Base-by-base conservation (phyloP, 2,329 filamentous ascomycete genomes). In the Neofusicoccum ribis region DNA sequence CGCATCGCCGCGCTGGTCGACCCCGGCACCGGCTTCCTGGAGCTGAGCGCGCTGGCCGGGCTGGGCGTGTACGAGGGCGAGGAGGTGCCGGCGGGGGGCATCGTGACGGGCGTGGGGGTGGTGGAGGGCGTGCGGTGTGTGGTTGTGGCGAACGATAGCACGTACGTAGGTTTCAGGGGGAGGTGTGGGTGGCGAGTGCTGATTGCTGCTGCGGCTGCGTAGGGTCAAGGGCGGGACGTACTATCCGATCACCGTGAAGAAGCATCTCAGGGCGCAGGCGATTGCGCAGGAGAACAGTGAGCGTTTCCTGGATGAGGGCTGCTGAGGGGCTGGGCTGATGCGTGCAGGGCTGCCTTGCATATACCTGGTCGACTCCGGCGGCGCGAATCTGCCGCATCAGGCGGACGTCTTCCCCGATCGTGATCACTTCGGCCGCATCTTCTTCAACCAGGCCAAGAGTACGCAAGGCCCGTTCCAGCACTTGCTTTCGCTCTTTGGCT, bases 221-320 rank as follows among this genome's bases (percentile, higher is more conserved):
- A 75, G 72, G 17, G 94, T 98, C 73, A 99, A 98, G 81, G 94
- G 94, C 61, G 94, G 94, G 27, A 96, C 94, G 1, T 99, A 99
- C 80, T 98, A 94, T 75, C 94, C 94, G 1, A 92, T 98, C 71
- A 99, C 94, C 0, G 92, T 98, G 66, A 97, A 97, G 83, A 99
- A 99, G 83, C 95, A 98, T 78, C 83, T 98, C 15, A 88, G 94
- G 68, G 94, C 94, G 4, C 95, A 99, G 78, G 89, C 91, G 34
- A 91, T 98, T 68, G 94, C 94, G 0, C 87, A 91, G 69, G 92
- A 98, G 77, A 98, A 98, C 78, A 89, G 87, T 89, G 76, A 74
- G 85, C 78, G 1, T n/a, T 17, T 11, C 9, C 8, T 5, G 11
- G 8, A 6, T 2, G 12, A 5, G 46, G 2, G 31, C 1, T n/a